Conservation (phyloP, 352 stramenopile species). For the Phytophthora fragariae region DNA sequence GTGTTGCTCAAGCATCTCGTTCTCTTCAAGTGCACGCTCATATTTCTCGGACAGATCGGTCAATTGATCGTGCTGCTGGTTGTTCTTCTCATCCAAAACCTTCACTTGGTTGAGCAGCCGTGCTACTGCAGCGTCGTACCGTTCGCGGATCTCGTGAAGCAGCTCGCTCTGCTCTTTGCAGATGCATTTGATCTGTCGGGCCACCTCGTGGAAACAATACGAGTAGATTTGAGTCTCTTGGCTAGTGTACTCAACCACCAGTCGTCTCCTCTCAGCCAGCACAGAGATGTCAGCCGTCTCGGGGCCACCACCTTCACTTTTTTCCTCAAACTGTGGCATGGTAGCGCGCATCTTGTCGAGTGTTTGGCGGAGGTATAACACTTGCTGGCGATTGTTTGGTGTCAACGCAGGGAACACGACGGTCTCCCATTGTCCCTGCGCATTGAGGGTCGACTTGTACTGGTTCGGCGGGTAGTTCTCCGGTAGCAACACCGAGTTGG, state of each 20-base stretch:
- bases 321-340: conserved; percentile 30
- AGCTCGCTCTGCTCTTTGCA: conserved; percentile 83
- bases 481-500: conserved; percentile 60
- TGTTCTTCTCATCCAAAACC: conserved; percentile 25
- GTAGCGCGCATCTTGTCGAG: conserved; percentile 60
- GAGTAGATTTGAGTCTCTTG: conserved; percentile 74
- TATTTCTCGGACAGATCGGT: conserved; percentile 20
- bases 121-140: conserved; percentile 52
- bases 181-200: conserved; percentile 77
- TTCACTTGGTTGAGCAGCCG: conserved; percentile 35
- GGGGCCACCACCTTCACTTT: background rate
- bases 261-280: conserved; percentile 23
- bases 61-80: conserved; percentile 43
- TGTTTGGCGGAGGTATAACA: conserved; percentile 67
- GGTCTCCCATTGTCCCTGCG: conserved; percentile 64
- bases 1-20: conserved; percentile 33
- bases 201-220: conserved; percentile 80
- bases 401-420: conserved; percentile 76
- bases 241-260: conserved; percentile 56
- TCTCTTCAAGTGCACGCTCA: conserved; percentile 20
- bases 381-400: conserved; percentile 73
- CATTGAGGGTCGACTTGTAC: conserved; percentile 66
- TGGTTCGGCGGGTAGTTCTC: conserved; percentile 60
- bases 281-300: conserved; percentile 17
- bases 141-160: conserved; percentile 60